Conservation (phyloP, 441 rosid genomes). For the Corymbia citriodora region DNA sequence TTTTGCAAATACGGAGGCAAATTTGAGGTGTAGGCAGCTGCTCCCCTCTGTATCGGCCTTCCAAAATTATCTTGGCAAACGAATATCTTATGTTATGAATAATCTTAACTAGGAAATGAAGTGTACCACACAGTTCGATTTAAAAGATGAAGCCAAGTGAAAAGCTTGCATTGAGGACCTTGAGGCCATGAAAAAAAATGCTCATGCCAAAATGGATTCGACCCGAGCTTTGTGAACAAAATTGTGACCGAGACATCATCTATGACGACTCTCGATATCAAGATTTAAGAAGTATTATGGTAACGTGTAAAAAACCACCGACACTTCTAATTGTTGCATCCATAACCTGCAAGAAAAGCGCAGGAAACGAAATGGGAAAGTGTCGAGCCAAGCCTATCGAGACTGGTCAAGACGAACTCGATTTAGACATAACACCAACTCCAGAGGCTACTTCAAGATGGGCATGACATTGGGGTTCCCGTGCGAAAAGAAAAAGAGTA, state of each 20-base stretch:
- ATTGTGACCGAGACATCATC: background rate
- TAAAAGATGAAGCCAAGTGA: background rate
- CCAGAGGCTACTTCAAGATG: background rate
- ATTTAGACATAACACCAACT: background rate
- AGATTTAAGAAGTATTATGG: background rate
- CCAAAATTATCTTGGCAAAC: background rate
- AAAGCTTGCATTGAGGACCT: too few relatives aligned
- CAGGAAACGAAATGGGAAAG: background rate
- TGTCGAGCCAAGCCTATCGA: background rate
- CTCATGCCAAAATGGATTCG: background rate
- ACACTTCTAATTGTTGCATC: background rate
- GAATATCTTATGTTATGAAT: background rate
- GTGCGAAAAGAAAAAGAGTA: too few relatives aligned
- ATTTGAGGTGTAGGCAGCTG: background rate
- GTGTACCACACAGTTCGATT: background rate
- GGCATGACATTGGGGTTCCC: background rate
- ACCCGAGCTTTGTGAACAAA: background rate
- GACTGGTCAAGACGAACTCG: background rate
- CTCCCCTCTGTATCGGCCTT: background rate
- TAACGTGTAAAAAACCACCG: background rate
- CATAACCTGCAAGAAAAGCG: background rate
- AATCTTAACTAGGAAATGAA: background rate
- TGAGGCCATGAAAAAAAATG: background rate
- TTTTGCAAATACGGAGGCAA: background rate
- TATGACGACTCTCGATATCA: background rate